These are phyloP conservation scores for Quercus dentata DNA, from an alignment of 306 rosid genomes.

Conservation along the genomic window DNA sequence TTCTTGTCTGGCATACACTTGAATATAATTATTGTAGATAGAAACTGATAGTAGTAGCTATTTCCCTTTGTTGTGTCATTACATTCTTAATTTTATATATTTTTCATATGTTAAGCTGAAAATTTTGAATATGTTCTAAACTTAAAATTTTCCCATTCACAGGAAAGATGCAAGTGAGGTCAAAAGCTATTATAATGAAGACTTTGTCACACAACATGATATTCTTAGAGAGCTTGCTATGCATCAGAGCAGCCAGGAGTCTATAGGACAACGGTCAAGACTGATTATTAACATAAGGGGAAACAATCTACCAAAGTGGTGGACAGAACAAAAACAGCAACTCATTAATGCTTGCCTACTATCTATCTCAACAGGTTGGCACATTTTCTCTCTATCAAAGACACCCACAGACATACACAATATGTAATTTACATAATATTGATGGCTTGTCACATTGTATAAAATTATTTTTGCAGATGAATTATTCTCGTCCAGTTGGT, in stretches of 20 bases:
- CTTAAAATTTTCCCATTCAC: slow-evolving; percentile 3
- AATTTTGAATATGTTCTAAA: neutral
- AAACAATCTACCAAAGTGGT: slow-evolving; percentile 54
- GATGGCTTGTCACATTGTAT: neutral
- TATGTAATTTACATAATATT: neutral
- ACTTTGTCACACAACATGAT: slow-evolving; percentile 46
- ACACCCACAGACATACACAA: neutral
- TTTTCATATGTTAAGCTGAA: neutral
- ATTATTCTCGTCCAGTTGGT: slow-evolving; percentile 41
- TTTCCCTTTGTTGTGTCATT: neutral
- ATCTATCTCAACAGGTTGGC: slow-evolving; percentile 64
- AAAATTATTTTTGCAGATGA: slow-evolving; percentile 46
- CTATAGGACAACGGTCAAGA: slow-evolving; percentile 36
- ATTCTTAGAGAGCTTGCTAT: slow-evolving; percentile 70
- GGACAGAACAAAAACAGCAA: slow-evolving; percentile 34
- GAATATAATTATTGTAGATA: neutral
- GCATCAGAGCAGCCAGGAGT: slow-evolving; percentile 22
- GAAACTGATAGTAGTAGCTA: neutral
- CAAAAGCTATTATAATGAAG: slow-evolving; percentile 35
- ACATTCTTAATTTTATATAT: neutral
- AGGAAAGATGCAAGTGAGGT: slow-evolving; percentile 33
- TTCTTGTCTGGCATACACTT: neutral
- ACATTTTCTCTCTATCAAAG: slow-evolving; percentile 1
- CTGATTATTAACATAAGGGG: slow-evolving; percentile 36
- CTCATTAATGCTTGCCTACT: slow-evolving; percentile 34